Evolutionary conservation across 1,284 basidiomycete species (phyloP), one percentile per base, ranked within the genome.

Genomic region (Retiboletus flavoniger): DNA sequence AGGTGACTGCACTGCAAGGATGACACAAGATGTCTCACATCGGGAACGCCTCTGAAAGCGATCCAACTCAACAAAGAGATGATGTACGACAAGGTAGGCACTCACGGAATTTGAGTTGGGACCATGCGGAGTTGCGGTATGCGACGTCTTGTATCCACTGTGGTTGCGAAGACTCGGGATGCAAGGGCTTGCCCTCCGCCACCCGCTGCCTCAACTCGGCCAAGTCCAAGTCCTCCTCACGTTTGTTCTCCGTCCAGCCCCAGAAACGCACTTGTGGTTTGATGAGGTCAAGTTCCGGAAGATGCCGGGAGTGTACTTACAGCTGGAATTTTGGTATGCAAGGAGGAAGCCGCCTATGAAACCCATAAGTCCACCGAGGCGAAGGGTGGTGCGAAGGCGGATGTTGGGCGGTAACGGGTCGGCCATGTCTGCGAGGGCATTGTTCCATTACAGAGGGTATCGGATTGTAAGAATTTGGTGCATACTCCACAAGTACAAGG

Each of bases 221-320:
- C 48, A 86, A 68, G 71, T 97, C 95, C 71, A 77, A 79, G 55
- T 82, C 81, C 63, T 88, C 81, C 70, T 98, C 95, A 19, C 81
- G 77, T 60, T 83, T 84, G 77, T 99, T 99, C 78, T 98, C 96
- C 21, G 81, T 78, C 90, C 93, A 95, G 48, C 96, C 96, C 93
- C 93, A 95, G 81, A 99, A 96, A 42, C 96, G 94, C 74, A 89
- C 95, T 67, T 53, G 48, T 24, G 13, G 31, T 39, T 26, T 56
- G 45, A 56, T 67, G 47, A 67, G 55, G 53, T 41, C 44, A 52
- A 54, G 47, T 51, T 24, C 53, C 59, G 50, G 51, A 52, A 9
- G 16, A 40, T 29, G 43, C 53, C 57, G 56, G 42, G 44, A 52
- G 42, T 19, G 47, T 39, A 79, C 91, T 71, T 68, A 94, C 93